Conservation (phyloP, 345 rosid genomes). For the Hevea brasiliensis region DNA sequence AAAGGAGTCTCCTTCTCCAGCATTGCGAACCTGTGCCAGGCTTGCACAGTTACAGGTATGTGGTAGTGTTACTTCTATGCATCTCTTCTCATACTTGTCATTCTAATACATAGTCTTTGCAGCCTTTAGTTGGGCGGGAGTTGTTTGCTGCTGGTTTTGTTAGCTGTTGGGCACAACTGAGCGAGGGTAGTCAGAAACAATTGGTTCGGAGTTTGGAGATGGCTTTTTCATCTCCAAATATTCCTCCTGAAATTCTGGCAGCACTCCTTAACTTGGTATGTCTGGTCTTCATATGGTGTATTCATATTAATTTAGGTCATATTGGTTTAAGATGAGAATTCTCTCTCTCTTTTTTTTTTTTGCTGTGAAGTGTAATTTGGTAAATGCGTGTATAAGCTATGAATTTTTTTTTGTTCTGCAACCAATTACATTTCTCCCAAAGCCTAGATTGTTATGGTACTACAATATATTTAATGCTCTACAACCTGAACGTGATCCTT, state of each 20-base stretch:
- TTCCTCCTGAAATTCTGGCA: slow-evolving; percentile 98
- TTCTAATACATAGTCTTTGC: slow-evolving; percentile 42
- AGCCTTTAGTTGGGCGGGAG: slow-evolving; percentile 98
- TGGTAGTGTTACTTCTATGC: slow-evolving; percentile 14
- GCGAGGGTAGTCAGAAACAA: slow-evolving; percentile 83
- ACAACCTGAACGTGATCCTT: not conserved
- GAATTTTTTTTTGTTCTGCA: not conserved
- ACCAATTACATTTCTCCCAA: not conserved
- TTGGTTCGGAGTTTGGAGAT: slow-evolving; percentile 91
- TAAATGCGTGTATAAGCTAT: not conserved
- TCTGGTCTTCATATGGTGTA: not conserved
- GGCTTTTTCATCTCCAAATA: slow-evolving; percentile 98
- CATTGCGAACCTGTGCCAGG: slow-evolving; percentile 92
- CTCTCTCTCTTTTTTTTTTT: not conserved
- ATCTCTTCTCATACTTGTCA: slow-evolving; percentile 16
- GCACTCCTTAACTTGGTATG: slow-evolving; percentile 88
- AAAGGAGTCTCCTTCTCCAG: slow-evolving; percentile 98
- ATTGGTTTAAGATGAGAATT: not conserved
- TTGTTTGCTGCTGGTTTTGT: slow-evolving; percentile 99
- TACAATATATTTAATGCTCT: not conserved
- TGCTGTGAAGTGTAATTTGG: not conserved
- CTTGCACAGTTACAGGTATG: slow-evolving; percentile 94
- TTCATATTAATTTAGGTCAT: not conserved
- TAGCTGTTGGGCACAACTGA: slow-evolving; percentile 96
- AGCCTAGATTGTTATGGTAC: not conserved